Conservation (phyloP, 352 stramenopile species). For the Elongisporangium undulatum region DNA sequence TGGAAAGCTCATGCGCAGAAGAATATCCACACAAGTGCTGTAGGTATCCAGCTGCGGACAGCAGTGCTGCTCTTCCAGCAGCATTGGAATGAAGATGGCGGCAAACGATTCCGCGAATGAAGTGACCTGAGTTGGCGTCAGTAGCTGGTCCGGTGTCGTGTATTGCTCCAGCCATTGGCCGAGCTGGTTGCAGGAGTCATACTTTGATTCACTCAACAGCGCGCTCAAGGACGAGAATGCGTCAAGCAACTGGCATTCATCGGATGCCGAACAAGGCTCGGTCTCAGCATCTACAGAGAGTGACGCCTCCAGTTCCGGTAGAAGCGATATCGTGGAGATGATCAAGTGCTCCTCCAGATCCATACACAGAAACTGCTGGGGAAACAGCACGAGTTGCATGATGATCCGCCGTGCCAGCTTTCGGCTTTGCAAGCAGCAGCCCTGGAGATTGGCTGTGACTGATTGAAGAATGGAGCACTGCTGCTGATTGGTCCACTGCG, state of each 20-base stretch:
- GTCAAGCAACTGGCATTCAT: neutral
- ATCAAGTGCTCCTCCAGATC: neutral
- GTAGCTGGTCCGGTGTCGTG: neutral
- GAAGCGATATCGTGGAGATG: neutral
- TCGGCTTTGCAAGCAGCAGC: neutral
- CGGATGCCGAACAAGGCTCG: neutral
- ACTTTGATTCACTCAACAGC: neutral
- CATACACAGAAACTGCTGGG: neutral
- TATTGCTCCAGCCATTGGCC: neutral
- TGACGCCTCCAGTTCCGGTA: neutral
- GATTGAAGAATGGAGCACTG: constrained; percentile 49
- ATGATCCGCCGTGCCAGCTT: constrained; percentile 1
- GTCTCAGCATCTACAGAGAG: neutral
- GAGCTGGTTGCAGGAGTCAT: neutral
- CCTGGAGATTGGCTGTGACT: constrained; percentile 33
- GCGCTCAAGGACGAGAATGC: neutral
- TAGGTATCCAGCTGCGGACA: neutral
- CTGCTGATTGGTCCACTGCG: constrained; percentile 31
- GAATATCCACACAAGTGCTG: neutral
- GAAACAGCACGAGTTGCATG: neutral
- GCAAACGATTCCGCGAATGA: neutral
- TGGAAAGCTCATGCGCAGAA: neutral
- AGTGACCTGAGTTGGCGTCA: neutral
- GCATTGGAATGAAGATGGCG: neutral
- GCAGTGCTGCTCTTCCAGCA: neutral